Conservation (phyloP, 176 grass and related monocot species). For the Ananas comosus region DNA sequence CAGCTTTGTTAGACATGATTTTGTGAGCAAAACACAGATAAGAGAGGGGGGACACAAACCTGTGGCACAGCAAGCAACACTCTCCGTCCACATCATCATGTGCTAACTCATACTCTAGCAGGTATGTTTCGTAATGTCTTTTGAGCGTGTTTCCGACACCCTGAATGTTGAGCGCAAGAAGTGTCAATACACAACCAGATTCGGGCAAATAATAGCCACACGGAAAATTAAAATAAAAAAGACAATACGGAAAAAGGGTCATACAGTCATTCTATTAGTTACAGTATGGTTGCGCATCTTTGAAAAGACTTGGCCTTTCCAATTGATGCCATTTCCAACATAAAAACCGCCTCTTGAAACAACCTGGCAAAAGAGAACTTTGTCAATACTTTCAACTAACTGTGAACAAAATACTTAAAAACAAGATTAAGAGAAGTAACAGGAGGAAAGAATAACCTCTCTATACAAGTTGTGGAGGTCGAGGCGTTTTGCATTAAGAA, state of each 20-base stretch:
- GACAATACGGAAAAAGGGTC: background rate
- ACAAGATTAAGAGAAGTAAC: constrained; percentile 1
- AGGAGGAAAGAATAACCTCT: constrained; percentile 31
- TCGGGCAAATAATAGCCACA: background rate
- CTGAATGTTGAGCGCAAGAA: constrained; percentile 22
- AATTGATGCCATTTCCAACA: constrained; percentile 80
- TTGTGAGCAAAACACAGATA: background rate
- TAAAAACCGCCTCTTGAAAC: constrained; percentile 80
- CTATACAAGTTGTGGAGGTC: constrained; percentile 79
- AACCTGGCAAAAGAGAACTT: constrained; percentile 26
- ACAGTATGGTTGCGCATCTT: constrained; percentile 80
- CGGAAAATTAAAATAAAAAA: background rate
- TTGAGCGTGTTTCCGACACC: constrained; percentile 74
- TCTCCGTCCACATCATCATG: constrained; percentile 63
- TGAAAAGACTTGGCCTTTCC: constrained; percentile 88
- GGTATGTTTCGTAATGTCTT: constrained; percentile 64
- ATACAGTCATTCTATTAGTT: constrained; percentile 73
- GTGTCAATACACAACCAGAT: background rate
- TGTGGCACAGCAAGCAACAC: constrained; percentile 60
- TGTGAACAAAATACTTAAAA: background rate
- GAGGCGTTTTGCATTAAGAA: constrained; percentile 67
- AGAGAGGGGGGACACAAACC: constrained; percentile 19
- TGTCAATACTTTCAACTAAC: background rate
- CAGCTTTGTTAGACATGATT: constrained; percentile 5
- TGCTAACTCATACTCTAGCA: constrained; percentile 70